Percentiles rank a stretch among this genome's conserved stretches.
Evolutionary conservation across 2,329 filamentous ascomycete genomes (phyloP).

Genomic region (Colletotrichum spaethianum): DNA sequence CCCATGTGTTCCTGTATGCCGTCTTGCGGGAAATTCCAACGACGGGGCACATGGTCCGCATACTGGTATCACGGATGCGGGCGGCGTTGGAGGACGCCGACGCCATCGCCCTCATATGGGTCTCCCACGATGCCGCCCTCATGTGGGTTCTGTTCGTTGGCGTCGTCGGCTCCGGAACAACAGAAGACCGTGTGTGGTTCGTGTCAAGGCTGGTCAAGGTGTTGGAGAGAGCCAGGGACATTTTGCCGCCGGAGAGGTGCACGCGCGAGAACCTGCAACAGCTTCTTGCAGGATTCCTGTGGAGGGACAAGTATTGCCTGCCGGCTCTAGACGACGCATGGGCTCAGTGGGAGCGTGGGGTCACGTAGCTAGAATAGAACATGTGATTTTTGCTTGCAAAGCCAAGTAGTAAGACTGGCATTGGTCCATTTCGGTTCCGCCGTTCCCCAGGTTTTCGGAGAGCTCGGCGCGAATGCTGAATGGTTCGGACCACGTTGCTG

Average conservation of each 20-base stretch:
- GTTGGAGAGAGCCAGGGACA: slow-evolving; percentile 26
- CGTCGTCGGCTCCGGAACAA: slow-evolving; percentile 32
- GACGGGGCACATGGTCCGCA: slow-evolving; percentile 37
- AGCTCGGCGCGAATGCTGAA: neutral
- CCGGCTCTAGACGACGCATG: slow-evolving; percentile 34
- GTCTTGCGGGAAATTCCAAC: slow-evolving; percentile 39
- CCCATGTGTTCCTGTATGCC: slow-evolving; percentile 41
- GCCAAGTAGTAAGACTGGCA: slow-evolving; percentile 4
- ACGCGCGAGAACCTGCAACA: slow-evolving; percentile 22
- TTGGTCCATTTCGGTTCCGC: neutral
- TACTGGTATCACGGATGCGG: slow-evolving; percentile 35
- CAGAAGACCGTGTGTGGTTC: slow-evolving; percentile 27
- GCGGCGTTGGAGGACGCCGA: slow-evolving; percentile 34
- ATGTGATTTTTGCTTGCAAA: neutral
- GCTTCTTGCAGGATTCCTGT: slow-evolving; percentile 35
- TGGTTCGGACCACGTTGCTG: neutral
- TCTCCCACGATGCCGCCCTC: slow-evolving; percentile 26
- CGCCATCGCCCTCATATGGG: slow-evolving; percentile 27
- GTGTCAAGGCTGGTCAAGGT: neutral
- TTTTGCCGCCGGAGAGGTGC: slow-evolving; percentile 21
- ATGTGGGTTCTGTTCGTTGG: slow-evolving; percentile 42
- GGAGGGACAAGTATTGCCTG: slow-evolving; percentile 49
- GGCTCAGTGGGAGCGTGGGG: slow-evolving; percentile 14
- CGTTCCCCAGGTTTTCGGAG: neutral
- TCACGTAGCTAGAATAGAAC: neutral